Percentiles rank a stretch among this genome's conserved stretches.
phyloP scores from a whole-genome alignment of 2,329 filamentous ascomycete genomes.

The Colletotrichum sublineola region DNA sequence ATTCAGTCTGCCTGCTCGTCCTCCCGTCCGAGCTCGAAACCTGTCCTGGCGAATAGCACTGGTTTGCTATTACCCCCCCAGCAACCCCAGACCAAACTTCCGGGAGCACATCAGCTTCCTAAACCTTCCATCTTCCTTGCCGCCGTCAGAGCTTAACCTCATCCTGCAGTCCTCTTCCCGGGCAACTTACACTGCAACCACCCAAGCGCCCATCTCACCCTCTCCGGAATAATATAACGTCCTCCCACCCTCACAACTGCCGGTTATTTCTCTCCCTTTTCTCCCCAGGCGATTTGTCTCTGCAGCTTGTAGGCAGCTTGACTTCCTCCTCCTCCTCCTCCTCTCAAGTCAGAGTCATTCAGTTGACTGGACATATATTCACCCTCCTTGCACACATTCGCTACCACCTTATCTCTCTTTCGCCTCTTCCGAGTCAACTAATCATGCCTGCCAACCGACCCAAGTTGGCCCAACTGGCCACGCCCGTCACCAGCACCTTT shows the following conservation, averaged over 20 bases:
- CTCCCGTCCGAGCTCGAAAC: slow-evolving; percentile 35
- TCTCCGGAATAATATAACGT: slow-evolving; percentile 53
- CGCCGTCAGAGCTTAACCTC: slow-evolving; percentile 43
- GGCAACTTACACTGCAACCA: slow-evolving; percentile 40
- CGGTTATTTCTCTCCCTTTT: slow-evolving; percentile 46
- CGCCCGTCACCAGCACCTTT: slow-evolving; percentile 73
- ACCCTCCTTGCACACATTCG: slow-evolving; percentile 30
- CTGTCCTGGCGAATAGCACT: slow-evolving; percentile 32
- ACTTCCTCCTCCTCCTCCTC: slow-evolving; percentile 40
- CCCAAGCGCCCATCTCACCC: slow-evolving; percentile 50
- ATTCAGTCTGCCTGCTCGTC: slow-evolving; percentile 34
- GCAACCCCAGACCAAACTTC: slow-evolving; percentile 42
- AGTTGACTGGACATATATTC: slow-evolving; percentile 55
- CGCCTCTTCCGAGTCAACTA: slow-evolving; percentile 44
- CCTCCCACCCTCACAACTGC: slow-evolving; percentile 53
- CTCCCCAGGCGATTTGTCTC: slow-evolving; percentile 54
- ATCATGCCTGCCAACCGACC: slow-evolving; percentile 68
- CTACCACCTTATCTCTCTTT: slow-evolving; percentile 38
- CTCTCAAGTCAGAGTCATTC: slow-evolving; percentile 60
- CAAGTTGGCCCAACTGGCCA: slow-evolving; percentile 73
- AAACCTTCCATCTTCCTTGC: slow-evolving; percentile 37
- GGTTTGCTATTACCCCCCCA: slow-evolving; percentile 36
- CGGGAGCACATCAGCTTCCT: slow-evolving; percentile 35
- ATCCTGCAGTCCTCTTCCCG: slow-evolving; percentile 26
- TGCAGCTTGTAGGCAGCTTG: slow-evolving; percentile 52